Evolutionary conservation across 78 protist species (phyloP), one percentile per base, ranked within the genome.

Genomic region (Dictyostelium firmibasis): DNA sequence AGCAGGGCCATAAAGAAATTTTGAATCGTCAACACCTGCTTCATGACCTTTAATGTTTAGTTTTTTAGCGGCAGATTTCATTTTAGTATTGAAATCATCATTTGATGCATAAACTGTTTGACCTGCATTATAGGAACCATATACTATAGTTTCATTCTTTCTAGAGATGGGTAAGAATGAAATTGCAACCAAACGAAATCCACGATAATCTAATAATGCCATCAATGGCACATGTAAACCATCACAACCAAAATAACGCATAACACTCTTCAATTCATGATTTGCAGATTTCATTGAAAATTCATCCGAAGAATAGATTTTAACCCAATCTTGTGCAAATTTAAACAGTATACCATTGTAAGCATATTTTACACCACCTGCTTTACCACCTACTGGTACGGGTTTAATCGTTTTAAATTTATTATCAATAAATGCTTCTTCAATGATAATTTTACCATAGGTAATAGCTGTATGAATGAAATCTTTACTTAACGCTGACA

Each of bases 371-470:
- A 62, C 85, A 20, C 97, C 97, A 62, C 93, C 93, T 0, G 97
- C 94, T 11, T 85, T 69, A 23, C 92, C 96, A n/a, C 85, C 92
- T 0, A 85, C 41, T 29, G 87, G 75, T 14, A 60, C 76, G 0
- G 94, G 60, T 36, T 72, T 86, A 18, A 94, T 94, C 7, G 97
- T 94, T 43, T 86, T 85, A 81, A 35, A 86, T n/a, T 62, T 33
- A 4, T 53, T 25, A 27, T 81, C 92, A 29, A 94, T 44, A 57
- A 78, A 94, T 67, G 91, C 87, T 44, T 96, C 97, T 25, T 93
- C 84, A 43, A 96, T 91, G 43, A 96, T 96, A 57, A 96, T 85
- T 83, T 91, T 86, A 38, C 97, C 97, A 92, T 91, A 96, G 1
- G 95, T 84, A 36, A 62, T 83, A 0, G 97, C 97, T 41, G 89